Base-by-base conservation (phyloP, 768 basidiomycete species). In the Cubamyces sp. region DNA sequence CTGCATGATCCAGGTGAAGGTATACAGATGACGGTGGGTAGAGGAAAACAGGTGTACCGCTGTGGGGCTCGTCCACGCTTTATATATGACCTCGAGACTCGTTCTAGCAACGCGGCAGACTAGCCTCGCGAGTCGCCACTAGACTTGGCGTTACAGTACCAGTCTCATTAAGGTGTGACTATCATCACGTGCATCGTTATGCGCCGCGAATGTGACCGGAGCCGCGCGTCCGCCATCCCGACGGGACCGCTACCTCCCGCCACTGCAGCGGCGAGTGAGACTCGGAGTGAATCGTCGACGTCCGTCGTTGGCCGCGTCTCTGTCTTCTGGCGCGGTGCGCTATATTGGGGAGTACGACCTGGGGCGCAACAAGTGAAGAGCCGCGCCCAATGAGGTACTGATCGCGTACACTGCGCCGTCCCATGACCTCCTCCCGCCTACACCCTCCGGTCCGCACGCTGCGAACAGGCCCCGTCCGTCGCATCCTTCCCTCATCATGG, bases 361-460 rank as follows among this genome's bases (percentile, higher is more conserved):
- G 34, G 51, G 51, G 39, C 21, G 34, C 37, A n/a, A 51, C 34
- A 51, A 37, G 39, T 15, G 21, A 53, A 40, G 3, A 16, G 39
- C 37, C 51, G 51, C 30, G 21, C 16, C 39, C 21, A n/a, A 51
- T 51, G 49, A 51, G 49, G 12, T 12, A 26, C 37, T 51, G 57
- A 43, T 59, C 57, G 57, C 49, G 57, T 56, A 56, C 34, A 6
- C n/a, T 14, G 43, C 42, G 28, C 57, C 47, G 21, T 51, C 57
- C 49, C 48, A 59, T 59, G 57, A 59, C 57, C 57, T n/a, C 19
- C 48, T 12, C 25, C 9, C 26, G 5, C 28, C 57, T 9, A 18
- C 49, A 14, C 30, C 15, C 41, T 5, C 57, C 57, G 57, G 57
- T 51, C 57, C 57, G 57, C 11, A 34, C 34, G 37, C 57, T 12